Evolutionary conservation across 2,329 filamentous ascomycete genomes (phyloP).

Genomic region (Fusarium duplospermum): DNA sequence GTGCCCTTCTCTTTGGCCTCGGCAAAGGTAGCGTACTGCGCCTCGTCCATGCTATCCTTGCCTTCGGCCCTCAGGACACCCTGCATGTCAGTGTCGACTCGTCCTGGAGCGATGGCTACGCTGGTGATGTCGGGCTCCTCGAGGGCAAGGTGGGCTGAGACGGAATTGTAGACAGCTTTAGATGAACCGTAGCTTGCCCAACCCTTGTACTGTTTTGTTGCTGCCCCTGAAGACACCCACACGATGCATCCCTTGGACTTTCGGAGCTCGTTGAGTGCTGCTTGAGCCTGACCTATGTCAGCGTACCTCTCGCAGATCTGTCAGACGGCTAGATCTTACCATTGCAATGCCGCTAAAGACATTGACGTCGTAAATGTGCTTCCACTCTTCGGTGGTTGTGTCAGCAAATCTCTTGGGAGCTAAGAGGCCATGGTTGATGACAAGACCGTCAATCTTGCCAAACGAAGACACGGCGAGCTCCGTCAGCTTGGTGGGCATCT

Average conservation of each 20-base stretch:
- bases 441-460: slow-evolving; percentile 80
- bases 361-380: slow-evolving; percentile 81
- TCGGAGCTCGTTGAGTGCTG: slow-evolving; percentile 76
- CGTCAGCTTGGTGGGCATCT: slow-evolving; percentile 72
- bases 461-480: slow-evolving; percentile 75
- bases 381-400: slow-evolving; percentile 79
- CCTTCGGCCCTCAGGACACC: slow-evolving; percentile 76
- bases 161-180: slow-evolving; percentile 86
- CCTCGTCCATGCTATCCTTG: slow-evolving; percentile 60
- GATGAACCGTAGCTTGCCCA: slow-evolving; percentile 87
- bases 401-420: slow-evolving; percentile 80
- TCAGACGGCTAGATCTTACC: slow-evolving; percentile 57
- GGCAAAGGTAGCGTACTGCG: slow-evolving; percentile 75
- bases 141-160: slow-evolving; percentile 76
- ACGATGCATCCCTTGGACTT: slow-evolving; percentile 77
- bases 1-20: slow-evolving; percentile 76
- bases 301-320: neutral
- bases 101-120: slow-evolving; percentile 80
- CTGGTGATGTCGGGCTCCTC: slow-evolving; percentile 84
- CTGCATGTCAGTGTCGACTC: slow-evolving; percentile 93
- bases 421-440: slow-evolving; percentile 89
- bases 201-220: slow-evolving; percentile 71
- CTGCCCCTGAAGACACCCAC: slow-evolving; percentile 84
- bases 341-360: slow-evolving; percentile 85
- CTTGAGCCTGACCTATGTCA: slow-evolving; percentile 69